phyloP scores from a whole-genome alignment of 2,329 filamentous ascomycete genomes.

The Trichoderma lentiforme region DNA sequence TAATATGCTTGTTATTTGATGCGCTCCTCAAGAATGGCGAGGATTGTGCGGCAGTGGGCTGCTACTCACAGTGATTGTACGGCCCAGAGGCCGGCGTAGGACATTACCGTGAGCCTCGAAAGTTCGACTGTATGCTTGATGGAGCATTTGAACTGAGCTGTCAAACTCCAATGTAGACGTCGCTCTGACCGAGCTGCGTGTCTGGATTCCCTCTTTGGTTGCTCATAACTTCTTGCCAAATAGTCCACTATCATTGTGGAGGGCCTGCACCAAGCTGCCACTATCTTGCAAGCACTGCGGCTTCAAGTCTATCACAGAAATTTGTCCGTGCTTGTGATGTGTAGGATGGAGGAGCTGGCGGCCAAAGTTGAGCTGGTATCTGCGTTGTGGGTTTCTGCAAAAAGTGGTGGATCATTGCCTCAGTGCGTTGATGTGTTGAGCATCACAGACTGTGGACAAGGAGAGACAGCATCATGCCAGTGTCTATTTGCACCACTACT shows the following conservation, averaged over 20 bases:
- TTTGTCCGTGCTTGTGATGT: not conserved
- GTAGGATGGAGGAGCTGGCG: not conserved
- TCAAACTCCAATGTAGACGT: constrained; percentile 17
- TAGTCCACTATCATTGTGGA: not conserved
- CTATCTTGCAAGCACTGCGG: not conserved
- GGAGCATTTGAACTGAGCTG: constrained; percentile 19
- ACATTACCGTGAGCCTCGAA: too few relatives aligned
- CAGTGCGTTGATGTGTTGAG: not conserved
- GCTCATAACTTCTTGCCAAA: constrained; percentile 21
- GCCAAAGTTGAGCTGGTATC: not conserved
- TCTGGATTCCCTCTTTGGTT: constrained; percentile 18
- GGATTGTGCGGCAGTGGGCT: not conserved
- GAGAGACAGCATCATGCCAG: too few relatives aligned
- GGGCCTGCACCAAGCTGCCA: not conserved
- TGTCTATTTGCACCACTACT: too few relatives aligned
- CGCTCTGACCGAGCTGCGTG: constrained; percentile 11
- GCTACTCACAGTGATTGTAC: too few relatives aligned
- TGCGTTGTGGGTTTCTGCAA: not conserved
- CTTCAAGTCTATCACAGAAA: not conserved
- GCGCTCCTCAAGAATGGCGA: not conserved
- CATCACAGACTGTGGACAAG: not conserved
- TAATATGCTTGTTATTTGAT: not conserved
- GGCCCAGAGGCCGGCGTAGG: too few relatives aligned
- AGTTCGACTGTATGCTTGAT: constrained; percentile 22
- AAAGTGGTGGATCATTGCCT: not conserved